Conservation (phyloP, 2,329 filamentous ascomycete species). For the Chrysoporthe cubensis region DNA sequence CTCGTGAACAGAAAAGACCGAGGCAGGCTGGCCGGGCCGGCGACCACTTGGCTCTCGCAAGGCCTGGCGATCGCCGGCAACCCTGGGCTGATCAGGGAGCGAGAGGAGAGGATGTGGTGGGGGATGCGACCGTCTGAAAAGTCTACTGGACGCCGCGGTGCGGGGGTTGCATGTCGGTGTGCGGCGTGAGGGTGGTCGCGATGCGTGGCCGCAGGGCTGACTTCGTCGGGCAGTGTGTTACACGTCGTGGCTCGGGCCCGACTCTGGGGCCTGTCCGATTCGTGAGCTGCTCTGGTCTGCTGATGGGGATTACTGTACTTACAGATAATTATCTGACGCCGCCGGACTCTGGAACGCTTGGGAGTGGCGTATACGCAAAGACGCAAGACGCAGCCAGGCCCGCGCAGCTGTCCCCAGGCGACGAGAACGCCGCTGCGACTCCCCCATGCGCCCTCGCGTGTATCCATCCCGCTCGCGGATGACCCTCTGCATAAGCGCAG, state of each 20-base stretch:
- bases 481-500: no score
- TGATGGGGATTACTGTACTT: constrained; percentile 6
- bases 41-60: no score
- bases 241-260: background rate
- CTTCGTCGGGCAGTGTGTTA: constrained; percentile 8
- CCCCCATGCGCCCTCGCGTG: background rate
- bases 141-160: background rate
- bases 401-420: no score
- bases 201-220: constrained; percentile 10
- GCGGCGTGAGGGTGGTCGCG: background rate
- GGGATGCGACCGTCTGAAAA: no score
- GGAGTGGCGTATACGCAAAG: background rate
- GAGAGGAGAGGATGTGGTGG: no score
- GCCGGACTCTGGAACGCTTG: no score
- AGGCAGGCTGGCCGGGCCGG: no score
- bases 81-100: no score
- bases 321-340: background rate
- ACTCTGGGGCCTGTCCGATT: background rate
- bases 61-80: no score
- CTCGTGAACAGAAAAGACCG: no score
- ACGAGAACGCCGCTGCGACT: no score
- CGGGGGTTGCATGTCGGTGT: background rate
- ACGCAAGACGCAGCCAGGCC: background rate
- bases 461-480: background rate
- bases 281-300: background rate